phyloP scores from a whole-genome alignment of 352 stramenopile species.

The Lagenidium giganteum region DNA sequence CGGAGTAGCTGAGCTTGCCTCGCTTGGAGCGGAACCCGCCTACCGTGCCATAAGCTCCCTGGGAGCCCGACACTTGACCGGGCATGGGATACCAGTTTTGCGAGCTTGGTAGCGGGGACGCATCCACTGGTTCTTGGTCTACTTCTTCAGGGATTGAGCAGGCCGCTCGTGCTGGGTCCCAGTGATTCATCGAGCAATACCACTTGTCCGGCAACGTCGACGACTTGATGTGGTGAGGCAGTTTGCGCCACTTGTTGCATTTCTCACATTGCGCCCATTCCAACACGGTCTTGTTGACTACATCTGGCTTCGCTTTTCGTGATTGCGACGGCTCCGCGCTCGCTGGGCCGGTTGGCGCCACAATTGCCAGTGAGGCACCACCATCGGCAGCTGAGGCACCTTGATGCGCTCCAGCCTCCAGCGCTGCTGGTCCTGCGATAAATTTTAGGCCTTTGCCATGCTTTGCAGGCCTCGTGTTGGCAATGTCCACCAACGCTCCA shows the following conservation, averaged over 20 bases:
- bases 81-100: constrained; percentile 59
- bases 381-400: background rate
- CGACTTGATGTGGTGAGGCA: constrained; percentile 89
- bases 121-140: constrained; percentile 60
- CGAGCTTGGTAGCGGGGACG: constrained; percentile 33
- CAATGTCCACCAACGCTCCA: background rate
- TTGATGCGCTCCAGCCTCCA: constrained; percentile 9
- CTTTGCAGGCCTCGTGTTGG: background rate
- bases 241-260: constrained; percentile 95
- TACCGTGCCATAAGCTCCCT: constrained; percentile 9
- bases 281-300: constrained; percentile 81
- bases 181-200: constrained; percentile 96
- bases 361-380: background rate
- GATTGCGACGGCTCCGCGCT: background rate
- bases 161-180: constrained; percentile 80
- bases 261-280: constrained; percentile 96
- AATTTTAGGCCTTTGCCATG: constrained; percentile 4
- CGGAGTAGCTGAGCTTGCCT: constrained; percentile 79
- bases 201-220: constrained; percentile 93
- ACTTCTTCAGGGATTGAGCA: constrained; percentile 71
- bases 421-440: constrained; percentile 5
- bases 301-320: constrained; percentile 7
- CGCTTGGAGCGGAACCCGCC: constrained; percentile 22
- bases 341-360: background rate
- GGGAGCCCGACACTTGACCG: constrained; percentile 38